Percentiles rank a stretch among this genome's conserved stretches.
phyloP scores from a whole-genome alignment of 768 basidiomycete genomes.

The Hypholoma fasciculare region DNA sequence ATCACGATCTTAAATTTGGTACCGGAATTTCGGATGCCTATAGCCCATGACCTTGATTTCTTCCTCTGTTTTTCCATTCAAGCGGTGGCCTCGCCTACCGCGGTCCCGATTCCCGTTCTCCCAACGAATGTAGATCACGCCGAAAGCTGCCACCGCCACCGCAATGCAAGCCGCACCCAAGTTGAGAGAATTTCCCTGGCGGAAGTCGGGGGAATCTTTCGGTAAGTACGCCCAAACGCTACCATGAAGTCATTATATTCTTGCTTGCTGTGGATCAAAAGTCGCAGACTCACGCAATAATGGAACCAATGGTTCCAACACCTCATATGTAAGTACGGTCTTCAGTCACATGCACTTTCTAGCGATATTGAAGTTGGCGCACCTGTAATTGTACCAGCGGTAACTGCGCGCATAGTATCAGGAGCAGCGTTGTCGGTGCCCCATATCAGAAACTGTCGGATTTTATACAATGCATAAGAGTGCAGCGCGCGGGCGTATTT shows the following conservation, averaged over 20 bases:
- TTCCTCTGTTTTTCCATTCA: slow-evolving; percentile 33
- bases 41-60: slow-evolving; percentile 40
- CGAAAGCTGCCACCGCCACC: slow-evolving; percentile 26
- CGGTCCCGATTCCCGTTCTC: slow-evolving; percentile 41
- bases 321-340: slow-evolving; percentile 17
- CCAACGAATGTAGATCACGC: slow-evolving; percentile 32
- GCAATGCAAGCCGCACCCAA: slow-evolving; percentile 33
- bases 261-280: too few species aligned
- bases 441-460: slow-evolving; percentile 36
- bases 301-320: slow-evolving; percentile 41
- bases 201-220: slow-evolving; percentile 41
- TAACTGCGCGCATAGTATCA: slow-evolving; percentile 44
- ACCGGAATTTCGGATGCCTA: slow-evolving; percentile 41
- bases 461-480: too few species aligned
- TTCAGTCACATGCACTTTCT: too few species aligned
- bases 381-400: slow-evolving; percentile 38
- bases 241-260: background rate
- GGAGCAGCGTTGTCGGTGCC: slow-evolving; percentile 49
- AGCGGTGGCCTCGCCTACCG: slow-evolving; percentile 37
- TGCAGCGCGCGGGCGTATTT: too few species aligned
- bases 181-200: slow-evolving; percentile 42
- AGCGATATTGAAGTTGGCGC: slow-evolving; percentile 13
- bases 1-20: slow-evolving; percentile 27
- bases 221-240: slow-evolving; percentile 49
- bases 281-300: slow-evolving; percentile 35